Conservation (phyloP, 2,329 filamentous ascomycete genomes). For the Tolypocladium nubicola region DNA sequence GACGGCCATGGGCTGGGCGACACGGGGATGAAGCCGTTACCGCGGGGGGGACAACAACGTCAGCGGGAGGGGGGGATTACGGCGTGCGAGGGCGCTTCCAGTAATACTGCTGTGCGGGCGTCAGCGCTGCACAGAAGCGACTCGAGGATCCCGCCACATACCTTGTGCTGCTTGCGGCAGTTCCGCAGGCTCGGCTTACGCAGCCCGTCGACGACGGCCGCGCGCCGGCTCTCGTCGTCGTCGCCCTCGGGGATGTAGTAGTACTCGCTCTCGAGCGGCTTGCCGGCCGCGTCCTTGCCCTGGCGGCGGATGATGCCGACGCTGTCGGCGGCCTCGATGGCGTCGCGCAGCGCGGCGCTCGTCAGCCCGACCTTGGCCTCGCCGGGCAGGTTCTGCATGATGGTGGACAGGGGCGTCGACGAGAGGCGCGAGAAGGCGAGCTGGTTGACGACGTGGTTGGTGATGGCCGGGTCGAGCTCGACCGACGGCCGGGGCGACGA, state of each 20-base stretch:
- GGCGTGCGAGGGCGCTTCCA: conserved; percentile 56
- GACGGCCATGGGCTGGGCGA: background rate
- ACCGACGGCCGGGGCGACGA: conserved; percentile 12
- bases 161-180: conserved; percentile 96
- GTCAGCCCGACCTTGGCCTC: conserved; percentile 49
- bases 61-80: conserved; percentile 16
- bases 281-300: conserved; percentile 93
- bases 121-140: background rate
- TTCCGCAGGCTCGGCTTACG: conserved; percentile 80
- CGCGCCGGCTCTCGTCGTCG: conserved; percentile 62
- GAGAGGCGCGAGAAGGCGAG: conserved; percentile 89
- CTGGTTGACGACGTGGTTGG: conserved; percentile 90
- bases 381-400: conserved; percentile 73
- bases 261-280: conserved; percentile 88
- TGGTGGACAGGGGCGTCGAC: conserved; percentile 80
- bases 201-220: conserved; percentile 76
- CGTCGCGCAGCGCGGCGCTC: conserved; percentile 52
- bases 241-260: conserved; percentile 92
- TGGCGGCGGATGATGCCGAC: conserved; percentile 82
- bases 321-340: conserved; percentile 66
- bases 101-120: conserved; percentile 49
- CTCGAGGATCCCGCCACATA: conserved; percentile 30
- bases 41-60: background rate
- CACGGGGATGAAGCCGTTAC: background rate
- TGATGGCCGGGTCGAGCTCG: conserved; percentile 36